Evolutionary conservation across 148 eudicot genomes (phyloP), one percentile per base, ranked within the genome.

Genomic region (Euryodendron excelsum): DNA sequence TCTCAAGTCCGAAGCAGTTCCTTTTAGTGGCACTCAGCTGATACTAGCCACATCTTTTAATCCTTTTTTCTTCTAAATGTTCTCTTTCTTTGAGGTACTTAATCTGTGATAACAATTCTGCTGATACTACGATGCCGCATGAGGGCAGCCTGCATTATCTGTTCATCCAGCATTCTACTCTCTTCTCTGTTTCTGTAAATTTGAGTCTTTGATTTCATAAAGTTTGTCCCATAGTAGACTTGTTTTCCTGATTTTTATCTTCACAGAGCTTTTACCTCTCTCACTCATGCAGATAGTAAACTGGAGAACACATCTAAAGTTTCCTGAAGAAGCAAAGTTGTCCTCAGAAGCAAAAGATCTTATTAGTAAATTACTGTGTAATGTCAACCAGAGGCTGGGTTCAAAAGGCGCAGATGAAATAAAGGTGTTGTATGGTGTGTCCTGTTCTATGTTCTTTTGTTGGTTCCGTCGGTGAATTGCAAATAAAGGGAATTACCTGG

Each of bases 331-430:
- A 86, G 98, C 94, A 64, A 89, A 78, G 82, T 80, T 94, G 77
- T 86, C 98, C 66, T 79, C 84, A 17, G 96, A 90, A 81, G 98
- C 97, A 81, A 92, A 94, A 82, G 98, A 94, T 80, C 90, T 94
- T 73, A 90, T 91, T 63, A 89, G 94, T 83, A 91, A 86, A 86
- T 84, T 94, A 76, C 87, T 94, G 79, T 94, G 98, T 82, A 91
- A 87, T 87, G 98, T 92, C 70, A 85, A 84, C 75, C 94, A 94
- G 84, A 89, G 98, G 86, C 86, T 94, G 69, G 98, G 98, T 66
- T 86, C 96, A 66, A 91, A 91, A 71, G 97, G 97, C 21, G 93
- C 97, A 52, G 86, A 87, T 85, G 98, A 94, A 90, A 92, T 94
- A 81, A 94, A 94, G 98, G 98, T 94, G 89, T 85, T 84, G 91